Evolutionary conservation across 2,329 filamentous ascomycete species (phyloP).

Genomic region (Sporothrix phasma): DNA sequence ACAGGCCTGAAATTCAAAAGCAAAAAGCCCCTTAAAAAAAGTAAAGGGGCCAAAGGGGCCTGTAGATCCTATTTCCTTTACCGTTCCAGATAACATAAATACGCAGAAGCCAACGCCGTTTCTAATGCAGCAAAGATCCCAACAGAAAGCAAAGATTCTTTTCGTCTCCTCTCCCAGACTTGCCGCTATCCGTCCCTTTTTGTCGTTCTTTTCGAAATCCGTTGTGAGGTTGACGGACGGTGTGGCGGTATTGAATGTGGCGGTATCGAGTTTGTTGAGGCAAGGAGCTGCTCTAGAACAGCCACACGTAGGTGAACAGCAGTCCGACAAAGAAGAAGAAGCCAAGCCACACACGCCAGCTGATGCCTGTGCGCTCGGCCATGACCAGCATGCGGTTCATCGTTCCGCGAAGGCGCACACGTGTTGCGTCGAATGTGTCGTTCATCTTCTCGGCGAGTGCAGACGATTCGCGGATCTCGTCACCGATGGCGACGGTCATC

Average conservation of each 20-base stretch:
- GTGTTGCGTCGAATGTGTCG: constrained; percentile 79
- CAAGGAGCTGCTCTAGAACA: constrained; percentile 48
- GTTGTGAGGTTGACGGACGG: not conserved
- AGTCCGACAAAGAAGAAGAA: constrained; percentile 79
- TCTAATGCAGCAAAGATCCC: not conserved
- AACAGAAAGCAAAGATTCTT: not conserved
- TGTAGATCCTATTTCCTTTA: not conserved
- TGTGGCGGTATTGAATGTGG: not conserved
- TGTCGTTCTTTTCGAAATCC: not conserved
- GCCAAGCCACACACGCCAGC: constrained; percentile 85
- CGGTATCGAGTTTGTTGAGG: constrained; percentile 19
- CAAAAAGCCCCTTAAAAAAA: not conserved
- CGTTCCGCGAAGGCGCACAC: constrained; percentile 71
- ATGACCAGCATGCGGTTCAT: constrained; percentile 97
- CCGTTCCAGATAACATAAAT: not conserved
- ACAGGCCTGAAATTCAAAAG: not conserved
- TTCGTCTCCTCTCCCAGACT: not conserved
- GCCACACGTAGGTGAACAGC: constrained; percentile 87
- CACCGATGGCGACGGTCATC: constrained; percentile 88
- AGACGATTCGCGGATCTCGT: constrained; percentile 86
- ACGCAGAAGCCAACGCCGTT: not conserved
- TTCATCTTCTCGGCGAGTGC: constrained; percentile 92
- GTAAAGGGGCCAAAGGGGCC: not conserved
- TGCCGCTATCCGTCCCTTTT: not conserved
- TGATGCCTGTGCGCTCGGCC: constrained; percentile 88